phyloP scores from a whole-genome alignment of 2,329 filamentous ascomycete genomes.

The Arthrinium phaeospermum region DNA sequence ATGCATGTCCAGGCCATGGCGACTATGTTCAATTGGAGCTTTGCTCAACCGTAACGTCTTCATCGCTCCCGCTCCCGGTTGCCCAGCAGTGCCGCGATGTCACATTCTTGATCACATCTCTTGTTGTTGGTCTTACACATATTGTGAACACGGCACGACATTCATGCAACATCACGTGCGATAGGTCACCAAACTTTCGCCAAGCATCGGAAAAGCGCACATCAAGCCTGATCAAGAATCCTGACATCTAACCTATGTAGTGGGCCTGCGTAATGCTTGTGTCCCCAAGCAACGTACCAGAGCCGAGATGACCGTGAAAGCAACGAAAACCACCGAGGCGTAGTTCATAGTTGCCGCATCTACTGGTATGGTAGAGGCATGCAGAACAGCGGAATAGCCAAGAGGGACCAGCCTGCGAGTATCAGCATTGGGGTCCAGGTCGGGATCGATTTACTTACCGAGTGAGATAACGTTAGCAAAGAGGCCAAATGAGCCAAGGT shows the following conservation, averaged over 20 bases:
- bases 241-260: conserved; percentile 15
- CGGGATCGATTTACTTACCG: conserved; percentile 49
- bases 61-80: background rate
- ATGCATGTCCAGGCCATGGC: background rate
- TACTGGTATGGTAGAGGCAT: conserved; percentile 68
- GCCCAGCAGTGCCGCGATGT: background rate
- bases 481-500: conserved; percentile 65
- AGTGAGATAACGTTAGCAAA: conserved; percentile 69
- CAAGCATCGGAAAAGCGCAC: conserved; percentile 7
- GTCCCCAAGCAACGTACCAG: conserved; percentile 75
- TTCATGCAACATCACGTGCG: conserved; percentile 4
- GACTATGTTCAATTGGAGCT: background rate
- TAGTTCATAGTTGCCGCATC: conserved; percentile 69
- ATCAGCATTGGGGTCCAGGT: conserved; percentile 34
- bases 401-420: conserved; percentile 63
- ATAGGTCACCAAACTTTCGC: conserved; percentile 10
- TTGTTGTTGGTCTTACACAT: background rate
- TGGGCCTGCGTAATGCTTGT: conserved; percentile 67
- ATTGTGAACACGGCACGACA: background rate
- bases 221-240: conserved; percentile 14
- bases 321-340: conserved; percentile 75
- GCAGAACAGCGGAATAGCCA: conserved; percentile 76
- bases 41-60: background rate
- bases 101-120: conserved; percentile 8
- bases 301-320: conserved; percentile 64